Evolutionary conservation across 305 asterid species (phyloP).

Genomic region (Nicotiana rustica): DNA sequence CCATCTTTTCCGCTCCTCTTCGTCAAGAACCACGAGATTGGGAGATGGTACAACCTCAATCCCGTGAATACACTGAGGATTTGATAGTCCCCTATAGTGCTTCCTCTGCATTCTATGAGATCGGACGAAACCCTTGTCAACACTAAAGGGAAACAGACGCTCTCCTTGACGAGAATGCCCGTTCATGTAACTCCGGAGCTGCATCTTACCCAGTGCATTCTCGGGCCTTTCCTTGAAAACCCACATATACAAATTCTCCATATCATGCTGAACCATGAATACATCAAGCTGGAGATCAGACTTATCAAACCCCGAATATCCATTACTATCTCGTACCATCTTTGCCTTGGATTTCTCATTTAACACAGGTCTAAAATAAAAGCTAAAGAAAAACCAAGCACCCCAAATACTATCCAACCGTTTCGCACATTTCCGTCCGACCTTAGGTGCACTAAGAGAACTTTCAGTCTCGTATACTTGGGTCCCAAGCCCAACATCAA

Average conservation of each 20-base stretch:
- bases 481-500: constrained; percentile 80
- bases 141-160: constrained; percentile 87
- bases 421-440: constrained; percentile 70
- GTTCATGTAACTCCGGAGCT: constrained; percentile 90
- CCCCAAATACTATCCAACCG: constrained; percentile 93
- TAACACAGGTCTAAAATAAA: constrained; percentile 81
- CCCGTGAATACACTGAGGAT: constrained; percentile 96
- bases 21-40: constrained; percentile 60
- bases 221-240: constrained; percentile 89
- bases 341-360: constrained; percentile 83
- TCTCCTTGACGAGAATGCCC: constrained; percentile 98
- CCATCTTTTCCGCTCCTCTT: constrained; percentile 86
- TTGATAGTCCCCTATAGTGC: constrained; percentile 87
- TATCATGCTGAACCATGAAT: constrained; percentile 94
- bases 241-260: constrained; percentile 99
- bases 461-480: constrained; percentile 72
- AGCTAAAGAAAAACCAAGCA: constrained; percentile 96
- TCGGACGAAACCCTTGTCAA: constrained; percentile 79
- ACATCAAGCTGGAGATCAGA: constrained; percentile 80
- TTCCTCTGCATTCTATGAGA: constrained; percentile 96
- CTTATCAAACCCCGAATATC: constrained; percentile 80
- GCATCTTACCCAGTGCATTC: constrained; percentile 93
- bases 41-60: constrained; percentile 79
- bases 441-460: constrained; percentile 60
- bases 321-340: constrained; percentile 66